Evolutionary conservation across 106 monocot genomes (phyloP), one percentile per base, ranked within the genome.

Genomic region (Platanthera guangdongensis): DNA sequence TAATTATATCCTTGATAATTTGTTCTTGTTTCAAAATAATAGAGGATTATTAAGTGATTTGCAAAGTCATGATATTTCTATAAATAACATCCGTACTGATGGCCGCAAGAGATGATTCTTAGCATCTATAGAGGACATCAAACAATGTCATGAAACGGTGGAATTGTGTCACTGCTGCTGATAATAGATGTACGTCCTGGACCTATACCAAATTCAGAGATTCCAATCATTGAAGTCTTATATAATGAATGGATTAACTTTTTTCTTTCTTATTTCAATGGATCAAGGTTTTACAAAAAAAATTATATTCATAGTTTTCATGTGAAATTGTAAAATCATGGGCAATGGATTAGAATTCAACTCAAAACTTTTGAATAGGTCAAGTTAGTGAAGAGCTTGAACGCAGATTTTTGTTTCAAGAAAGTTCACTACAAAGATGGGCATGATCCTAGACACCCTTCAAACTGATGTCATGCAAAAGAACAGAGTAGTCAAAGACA

Each of bases 381-480:
- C 88, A 85, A 68, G 81, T 86, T 49, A 92, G 62, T 77, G 90
- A 99, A 76, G 90, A 94, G 76, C 72, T 94, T 79, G 94, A 94
- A 57, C 87, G 72, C 80, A 92, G 82, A 81, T 63, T 94, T 80
- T 83, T 85, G 67, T 81, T 81, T 5, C 80, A 86, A 77, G 94
- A 92, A 79, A 80, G 74, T 65, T 88, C 85, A 55, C 11, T 99
- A 79, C 88, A 64, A 99, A 85, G 80, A 30, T 92, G 59, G 85
- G 89, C 52, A 94, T 88, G 77, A 81, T 90, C n/a, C 57, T 99
- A 55, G 92, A 90, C 70, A 80, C 85, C 60, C 82, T 92, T 71
- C 99, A 94, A 74, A 79, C 64, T 81, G 94, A 99, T 77, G 84
- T 92, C 3, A 86, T 94, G 82, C 94, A 94, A 84, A 74, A 88